Conservation (phyloP, 495 filamentous ascomycete species). For the Staphylotrichum longicolle region DNA sequence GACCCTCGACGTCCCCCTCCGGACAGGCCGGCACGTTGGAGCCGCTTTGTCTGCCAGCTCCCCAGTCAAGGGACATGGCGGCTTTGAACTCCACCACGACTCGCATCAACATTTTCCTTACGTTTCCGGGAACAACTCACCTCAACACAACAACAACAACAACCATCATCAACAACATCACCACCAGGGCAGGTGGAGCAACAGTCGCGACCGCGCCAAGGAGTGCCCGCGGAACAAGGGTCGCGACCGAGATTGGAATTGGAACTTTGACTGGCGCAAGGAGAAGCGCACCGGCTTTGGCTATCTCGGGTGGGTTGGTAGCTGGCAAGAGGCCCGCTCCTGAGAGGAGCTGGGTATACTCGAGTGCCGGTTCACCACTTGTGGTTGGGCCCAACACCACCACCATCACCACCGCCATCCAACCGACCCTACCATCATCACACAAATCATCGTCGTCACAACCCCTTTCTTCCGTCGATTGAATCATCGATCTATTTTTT, state of each 20-base stretch:
- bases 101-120: constrained; percentile 28
- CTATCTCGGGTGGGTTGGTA: constrained; percentile 87
- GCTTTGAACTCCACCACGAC: constrained; percentile 35
- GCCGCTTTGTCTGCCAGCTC: constrained; percentile 34
- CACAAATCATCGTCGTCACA: constrained; percentile 4
- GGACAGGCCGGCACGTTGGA: constrained; percentile 37
- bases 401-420: constrained; percentile 4
- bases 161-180: constrained; percentile 20
- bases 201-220: constrained; percentile 47
- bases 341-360: constrained; percentile 30
- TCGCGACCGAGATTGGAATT: constrained; percentile 54
- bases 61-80: constrained; percentile 35
- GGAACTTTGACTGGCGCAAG: constrained; percentile 64
- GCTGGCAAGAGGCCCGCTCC: constrained; percentile 64
- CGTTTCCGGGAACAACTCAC: constrained; percentile 29
- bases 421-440: neutral
- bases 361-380: constrained; percentile 47
- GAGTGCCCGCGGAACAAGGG: constrained; percentile 49
- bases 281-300: constrained; percentile 63
- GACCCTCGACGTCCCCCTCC: constrained; percentile 44
- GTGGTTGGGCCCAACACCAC: constrained; percentile 48
- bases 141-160: constrained; percentile 22
- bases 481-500: constrained; percentile 14
- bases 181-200: constrained; percentile 27
- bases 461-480: constrained; percentile 22